Evolutionary conservation across 495 filamentous ascomycete genomes (phyloP), one percentile per base, ranked within the genome.

Genomic region (Penicillium paradoxum): DNA sequence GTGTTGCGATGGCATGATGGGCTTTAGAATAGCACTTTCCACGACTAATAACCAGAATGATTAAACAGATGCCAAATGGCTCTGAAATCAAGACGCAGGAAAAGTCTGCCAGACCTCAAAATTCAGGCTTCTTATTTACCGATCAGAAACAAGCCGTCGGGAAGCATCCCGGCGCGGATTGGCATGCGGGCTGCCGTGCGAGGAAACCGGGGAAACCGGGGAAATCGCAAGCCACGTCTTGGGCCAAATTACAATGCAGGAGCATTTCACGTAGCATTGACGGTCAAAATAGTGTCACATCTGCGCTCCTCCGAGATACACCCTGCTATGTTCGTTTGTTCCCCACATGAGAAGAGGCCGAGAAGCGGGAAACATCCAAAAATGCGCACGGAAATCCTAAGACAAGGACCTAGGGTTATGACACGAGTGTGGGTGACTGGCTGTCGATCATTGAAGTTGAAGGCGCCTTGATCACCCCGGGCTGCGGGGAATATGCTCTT

Each of bases 121-220:
- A 44, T 15, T 37, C 7, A 42, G 41, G 53, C 53, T 59, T 29
- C 29, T 46, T 59, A 60, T 63, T 63, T 60, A 57, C 34, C 3
- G n/a, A 58, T 51, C 21, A 38, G 21, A 19, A 43, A 51, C 15
- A 25, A 40, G 32, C 45, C 37, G 56, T 46, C 52, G 53, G 55
- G 45, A 19, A 37, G 51, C 61, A 64, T 64, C 62, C 61, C 54
- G 46, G 47, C 22, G 2, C 39, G 19, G 56, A 59, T 59, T 46
- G 53, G 47, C 54, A 63, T 43, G 41, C 9, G 22, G 48, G 17
- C 13, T 22, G 11, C 52, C 49, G 19, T 42, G 48, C 41, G 42
- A 54, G 51, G 33, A 39, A 37, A 51, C 22, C 9, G n/a, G 17
- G 46, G 46, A 33, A 49, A 22, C 14, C 9, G n/a, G 17, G 46